phyloP scores from a whole-genome alignment of 2,329 filamentous ascomycete genomes.

The Fonsecaea nubica region DNA sequence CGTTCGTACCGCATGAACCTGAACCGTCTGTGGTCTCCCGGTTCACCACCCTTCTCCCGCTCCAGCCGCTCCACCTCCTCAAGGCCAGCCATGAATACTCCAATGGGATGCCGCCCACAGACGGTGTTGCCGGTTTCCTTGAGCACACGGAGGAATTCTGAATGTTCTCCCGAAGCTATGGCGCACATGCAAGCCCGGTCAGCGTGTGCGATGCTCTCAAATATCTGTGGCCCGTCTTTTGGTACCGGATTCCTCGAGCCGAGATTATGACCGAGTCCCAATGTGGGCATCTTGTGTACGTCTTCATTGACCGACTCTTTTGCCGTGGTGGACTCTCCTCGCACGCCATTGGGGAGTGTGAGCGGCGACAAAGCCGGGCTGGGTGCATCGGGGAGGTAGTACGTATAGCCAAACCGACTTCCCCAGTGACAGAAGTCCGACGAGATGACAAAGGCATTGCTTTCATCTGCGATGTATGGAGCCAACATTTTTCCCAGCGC shows the following conservation, averaged over 20 bases:
- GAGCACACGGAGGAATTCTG: slow-evolving; percentile 72
- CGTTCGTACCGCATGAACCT: slow-evolving; percentile 85
- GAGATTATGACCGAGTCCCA: slow-evolving; percentile 35
- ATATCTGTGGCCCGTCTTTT: slow-evolving; percentile 62
- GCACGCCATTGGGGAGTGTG: slow-evolving; percentile 44
- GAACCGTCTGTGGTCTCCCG: slow-evolving; percentile 60
- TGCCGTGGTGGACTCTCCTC: slow-evolving; percentile 37
- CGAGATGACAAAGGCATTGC: slow-evolving; percentile 83
- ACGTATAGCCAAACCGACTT: slow-evolving; percentile 78
- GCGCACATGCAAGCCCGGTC: slow-evolving; percentile 85
- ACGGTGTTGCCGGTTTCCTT: slow-evolving; percentile 83
- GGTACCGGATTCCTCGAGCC: slow-evolving; percentile 29
- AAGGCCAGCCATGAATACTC: slow-evolving; percentile 86
- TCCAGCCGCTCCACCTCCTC: slow-evolving; percentile 64
- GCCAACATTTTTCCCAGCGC: slow-evolving; percentile 73
- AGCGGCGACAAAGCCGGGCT: slow-evolving; percentile 52
- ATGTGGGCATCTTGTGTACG: slow-evolving; percentile 39
- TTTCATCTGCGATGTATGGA: slow-evolving; percentile 74
- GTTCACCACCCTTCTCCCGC: slow-evolving; percentile 42
- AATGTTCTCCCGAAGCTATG: slow-evolving; percentile 76
- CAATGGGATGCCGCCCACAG: slow-evolving; percentile 93
- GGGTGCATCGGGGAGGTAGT: slow-evolving; percentile 67
- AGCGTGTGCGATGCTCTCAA: slow-evolving; percentile 81
- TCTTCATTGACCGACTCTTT: slow-evolving; percentile 39
- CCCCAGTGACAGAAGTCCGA: slow-evolving; percentile 99